Base-by-base conservation (phyloP, 768 basidiomycete genomes). In the Sarcodon aspratus region DNA sequence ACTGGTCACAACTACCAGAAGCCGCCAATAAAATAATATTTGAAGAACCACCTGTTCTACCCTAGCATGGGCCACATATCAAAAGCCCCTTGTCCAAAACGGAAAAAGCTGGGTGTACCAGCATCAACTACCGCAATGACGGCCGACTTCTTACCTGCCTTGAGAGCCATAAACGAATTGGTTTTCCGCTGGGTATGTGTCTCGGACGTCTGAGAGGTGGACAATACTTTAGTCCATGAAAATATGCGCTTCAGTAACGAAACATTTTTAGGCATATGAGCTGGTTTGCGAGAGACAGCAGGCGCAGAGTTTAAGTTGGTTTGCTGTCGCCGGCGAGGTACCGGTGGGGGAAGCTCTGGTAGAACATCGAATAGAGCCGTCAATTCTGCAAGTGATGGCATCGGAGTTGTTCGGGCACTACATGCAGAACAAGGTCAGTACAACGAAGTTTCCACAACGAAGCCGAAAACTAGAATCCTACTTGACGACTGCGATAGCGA, bases 61-160 rank as follows among this genome's bases (percentile, higher is more conserved):
- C 35, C 47, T 17, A 59, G 52, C 81, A 92, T 86, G 0, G 88
- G 82, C 78, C 85, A 83, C 56, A 91, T 87, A 47, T 77, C 80
- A 61, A 98, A 97, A 8, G 72, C 79, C 0, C 90, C 88, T 59
- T 92, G 75, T 7, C 85, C 82, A 55, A 97, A 92, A 47, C 86
- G 71, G 66, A 91, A 87, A 70, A 96, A 94, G 54, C 86, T 85
- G 38, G 83, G 83, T 53, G 76, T 90, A 8, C 94, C 91, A 2
- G 79, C 75, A 64, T 96, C 93, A 5, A 94, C 92, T 2, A 77
- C 89, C 1, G 93, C 94, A 44, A 98, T 75, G 33, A 97, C 71
- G 47, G 94, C 69, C 8, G 72, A 82, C 59, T 89, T 88, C 61
- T 82, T 87, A 0, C 95, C 95, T 31, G 79, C 76, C 55, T 94